Percentiles rank a stretch among this genome's conserved stretches.
Conservation (phyloP, 2,329 filamentous ascomycete species). For the Metarhizium album region DNA sequence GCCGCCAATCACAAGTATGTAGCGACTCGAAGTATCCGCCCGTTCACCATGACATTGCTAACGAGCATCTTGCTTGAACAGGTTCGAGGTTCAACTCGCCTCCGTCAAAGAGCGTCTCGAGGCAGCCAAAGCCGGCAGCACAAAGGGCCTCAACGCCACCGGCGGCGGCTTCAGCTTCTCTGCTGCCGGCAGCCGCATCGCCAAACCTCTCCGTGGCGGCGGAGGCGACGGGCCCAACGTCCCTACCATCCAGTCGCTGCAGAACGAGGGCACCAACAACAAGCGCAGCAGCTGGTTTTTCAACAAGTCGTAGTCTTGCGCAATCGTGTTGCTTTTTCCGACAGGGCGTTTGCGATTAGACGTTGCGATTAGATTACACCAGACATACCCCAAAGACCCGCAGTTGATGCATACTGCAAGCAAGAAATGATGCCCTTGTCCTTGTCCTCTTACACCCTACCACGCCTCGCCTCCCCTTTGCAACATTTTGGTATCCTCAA, state of each 20-base stretch:
- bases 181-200: slow-evolving; percentile 53
- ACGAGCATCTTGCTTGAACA: slow-evolving; percentile 24
- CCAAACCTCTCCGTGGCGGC: slow-evolving; percentile 57
- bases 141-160: slow-evolving; percentile 64
- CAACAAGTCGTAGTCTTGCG: slow-evolving; percentile 40
- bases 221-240: slow-evolving; percentile 36
- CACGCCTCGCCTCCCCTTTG: neutral
- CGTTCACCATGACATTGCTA: neutral
- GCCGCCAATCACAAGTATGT: slow-evolving; percentile 93
- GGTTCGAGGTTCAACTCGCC: slow-evolving; percentile 93
- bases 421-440: neutral
- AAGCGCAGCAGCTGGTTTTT: slow-evolving; percentile 71
- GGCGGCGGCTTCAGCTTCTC: slow-evolving; percentile 63
- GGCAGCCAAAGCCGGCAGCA: slow-evolving; percentile 84
- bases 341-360: slow-evolving; percentile 6
- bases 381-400: slow-evolving; percentile 5
- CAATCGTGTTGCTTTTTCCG: neutral
- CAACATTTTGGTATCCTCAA: neutral
- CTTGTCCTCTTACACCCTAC: slow-evolving; percentile 6
- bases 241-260: slow-evolving; percentile 46
- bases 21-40: neutral
- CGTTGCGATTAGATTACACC: slow-evolving; percentile 5
- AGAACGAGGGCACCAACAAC: slow-evolving; percentile 41
- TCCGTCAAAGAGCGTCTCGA: slow-evolving; percentile 97
- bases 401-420: neutral